Percentiles rank a stretch among this genome's conserved stretches.
Conservation (phyloP, 495 filamentous ascomycete species). For the Lichenothelia convexa region DNA sequence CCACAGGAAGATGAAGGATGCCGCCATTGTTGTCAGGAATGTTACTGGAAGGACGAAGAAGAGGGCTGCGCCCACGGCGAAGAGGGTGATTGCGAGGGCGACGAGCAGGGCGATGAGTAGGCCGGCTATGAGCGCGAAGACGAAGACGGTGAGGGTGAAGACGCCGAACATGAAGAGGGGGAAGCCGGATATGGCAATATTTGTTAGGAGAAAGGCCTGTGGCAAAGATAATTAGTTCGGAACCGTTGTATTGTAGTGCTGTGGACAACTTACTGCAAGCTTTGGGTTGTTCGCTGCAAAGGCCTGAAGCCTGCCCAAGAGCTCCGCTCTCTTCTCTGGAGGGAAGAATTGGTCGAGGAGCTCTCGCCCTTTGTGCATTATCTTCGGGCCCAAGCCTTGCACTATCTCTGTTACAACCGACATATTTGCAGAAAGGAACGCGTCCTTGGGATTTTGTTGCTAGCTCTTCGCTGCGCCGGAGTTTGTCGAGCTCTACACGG, state of each 20-base stretch:
- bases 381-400: conserved; percentile 6
- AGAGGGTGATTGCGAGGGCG: conserved; percentile 37
- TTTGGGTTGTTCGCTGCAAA: conserved; percentile 23
- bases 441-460: too few relatives aligned
- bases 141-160: conserved; percentile 35
- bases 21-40: conserved; percentile 36
- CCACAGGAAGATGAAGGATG: conserved; percentile 44
- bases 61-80: conserved; percentile 43
- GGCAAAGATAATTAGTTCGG: not conserved
- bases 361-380: conserved; percentile 7
- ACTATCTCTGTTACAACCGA: too few relatives aligned
- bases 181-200: conserved; percentile 35
- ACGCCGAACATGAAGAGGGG: conserved; percentile 43
- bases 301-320: conserved; percentile 14
- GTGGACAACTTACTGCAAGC: conserved; percentile 15
- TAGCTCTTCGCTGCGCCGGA: too few relatives aligned
- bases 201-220: conserved; percentile 34
- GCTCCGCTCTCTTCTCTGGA: conserved; percentile 19
- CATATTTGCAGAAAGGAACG: too few relatives aligned
- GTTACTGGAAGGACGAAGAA: conserved; percentile 44
- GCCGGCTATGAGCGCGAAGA: conserved; percentile 35
- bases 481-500: too few relatives aligned
- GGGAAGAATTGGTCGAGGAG: conserved; percentile 18
- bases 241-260: not conserved
- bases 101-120: conserved; percentile 29